Base-by-base conservation (phyloP, 257 asterid species). In the Rehmannia glutinosa region DNA sequence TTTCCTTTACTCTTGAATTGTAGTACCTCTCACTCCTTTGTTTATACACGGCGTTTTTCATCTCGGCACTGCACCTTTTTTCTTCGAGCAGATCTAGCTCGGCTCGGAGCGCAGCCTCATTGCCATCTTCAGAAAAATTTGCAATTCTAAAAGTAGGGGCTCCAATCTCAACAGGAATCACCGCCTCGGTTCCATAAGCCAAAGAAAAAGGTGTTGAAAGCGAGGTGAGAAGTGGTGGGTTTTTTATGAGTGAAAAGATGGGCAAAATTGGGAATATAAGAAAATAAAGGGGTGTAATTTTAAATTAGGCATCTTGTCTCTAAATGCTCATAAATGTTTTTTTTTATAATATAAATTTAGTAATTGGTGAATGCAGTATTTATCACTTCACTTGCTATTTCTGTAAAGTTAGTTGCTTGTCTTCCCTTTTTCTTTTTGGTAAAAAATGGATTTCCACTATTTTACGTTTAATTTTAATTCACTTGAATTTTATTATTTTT, bases 181-280 rank as follows among this genome's bases (percentile, higher is more conserved):
- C n/a, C n/a, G n/a, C n/a, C n/a, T n/a, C n/a, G n/a, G n/a, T n/a
- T n/a, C n/a, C n/a, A n/a, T n/a, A n/a, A n/a, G n/a, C n/a, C n/a
- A n/a, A n/a, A n/a, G n/a, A n/a, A n/a, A n/a, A n/a, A n/a, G n/a
- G 68, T 74, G 78, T 57, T 68, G 81, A 82, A 70, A 75, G 85
- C 77, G 86, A 79, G 75, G 84, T 53, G 80, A 64, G 89, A 51
- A 66, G 70, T 47, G 91, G 83, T 13, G 89, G 85, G 86, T 19
- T 81, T 87, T 89, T 92, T 86, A 92, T 83, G 83, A 81, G 87
- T 75, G 85, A 71, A 60, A 24, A 1, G 19, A 63, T 69, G 96
- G 96, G 80, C 66, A 28, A 0, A 72, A 33, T 28, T 68, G 91
- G 70, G 76, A 80, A 72, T 77, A 64, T 36, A 30, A 2, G 1